Evolutionary conservation across 768 basidiomycete species (phyloP).

Genomic region (Agrocybe chaxingu): DNA sequence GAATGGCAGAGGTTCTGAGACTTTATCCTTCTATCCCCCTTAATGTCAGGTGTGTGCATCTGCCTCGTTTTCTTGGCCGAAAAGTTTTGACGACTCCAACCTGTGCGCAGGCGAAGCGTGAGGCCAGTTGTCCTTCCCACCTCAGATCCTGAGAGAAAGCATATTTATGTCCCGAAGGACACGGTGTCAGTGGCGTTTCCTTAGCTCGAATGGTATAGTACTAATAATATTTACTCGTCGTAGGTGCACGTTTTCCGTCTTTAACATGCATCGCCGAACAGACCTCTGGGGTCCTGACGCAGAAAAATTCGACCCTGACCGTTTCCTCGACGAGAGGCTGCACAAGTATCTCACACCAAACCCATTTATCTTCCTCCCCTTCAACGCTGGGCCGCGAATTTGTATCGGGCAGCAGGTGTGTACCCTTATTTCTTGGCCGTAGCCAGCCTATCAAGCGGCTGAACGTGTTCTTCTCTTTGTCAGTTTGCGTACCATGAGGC

Average conservation of each 20-base stretch:
- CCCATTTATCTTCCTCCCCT: slow-evolving; percentile 35
- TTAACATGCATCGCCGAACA: slow-evolving; percentile 58
- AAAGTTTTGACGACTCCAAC: background rate
- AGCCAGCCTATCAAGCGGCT: no score
- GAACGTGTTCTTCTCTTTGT: background rate
- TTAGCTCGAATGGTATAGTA: background rate
- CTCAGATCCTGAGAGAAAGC: no score
- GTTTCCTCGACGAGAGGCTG: slow-evolving; percentile 51
- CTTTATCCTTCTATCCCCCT: slow-evolving; percentile 28
- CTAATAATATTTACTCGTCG: background rate
- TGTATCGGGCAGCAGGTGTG: slow-evolving; percentile 38
- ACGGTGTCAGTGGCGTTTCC: background rate
- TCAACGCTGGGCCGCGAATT: slow-evolving; percentile 36
- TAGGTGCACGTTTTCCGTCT: slow-evolving; percentile 37
- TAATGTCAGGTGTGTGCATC: slow-evolving; percentile 14
- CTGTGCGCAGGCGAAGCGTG: background rate
- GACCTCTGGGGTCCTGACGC: slow-evolving; percentile 73
- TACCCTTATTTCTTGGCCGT: background rate
- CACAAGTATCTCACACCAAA: slow-evolving; percentile 43
- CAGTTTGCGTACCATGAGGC: slow-evolving; percentile 48
- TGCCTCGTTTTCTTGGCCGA: background rate
- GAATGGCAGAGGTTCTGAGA: slow-evolving; percentile 36
- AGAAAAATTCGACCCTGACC: slow-evolving; percentile 50
- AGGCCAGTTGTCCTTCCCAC: no score
- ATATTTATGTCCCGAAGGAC: no score